Conservation (phyloP, 192 early-diverging fungal genomes). For the Coemansia sp. region DNA sequence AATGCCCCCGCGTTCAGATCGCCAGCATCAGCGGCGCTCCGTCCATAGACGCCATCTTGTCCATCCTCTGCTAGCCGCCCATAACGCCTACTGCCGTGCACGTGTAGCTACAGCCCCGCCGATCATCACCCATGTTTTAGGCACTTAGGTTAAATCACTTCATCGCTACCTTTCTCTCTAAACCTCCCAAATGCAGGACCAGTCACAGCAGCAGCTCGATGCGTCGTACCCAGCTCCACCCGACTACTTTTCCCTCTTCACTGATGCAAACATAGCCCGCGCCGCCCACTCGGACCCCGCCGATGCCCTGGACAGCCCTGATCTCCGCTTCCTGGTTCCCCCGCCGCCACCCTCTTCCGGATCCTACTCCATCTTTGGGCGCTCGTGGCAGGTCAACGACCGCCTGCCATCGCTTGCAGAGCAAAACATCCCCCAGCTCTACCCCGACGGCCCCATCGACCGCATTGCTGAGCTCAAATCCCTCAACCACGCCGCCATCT, state of each 20-base stretch:
- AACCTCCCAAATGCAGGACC: constrained; percentile 20
- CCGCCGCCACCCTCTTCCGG: constrained; percentile 57
- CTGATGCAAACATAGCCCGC: constrained; percentile 58
- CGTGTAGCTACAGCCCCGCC: not conserved
- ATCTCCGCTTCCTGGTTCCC: constrained; percentile 60
- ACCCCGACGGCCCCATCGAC: constrained; percentile 63
- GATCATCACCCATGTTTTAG: not conserved
- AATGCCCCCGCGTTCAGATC: constrained; percentile 9
- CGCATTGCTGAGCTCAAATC: constrained; percentile 66
- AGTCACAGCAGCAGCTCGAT: constrained; percentile 37
- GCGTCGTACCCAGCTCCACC: constrained; percentile 69
- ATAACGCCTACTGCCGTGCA: not conserved
- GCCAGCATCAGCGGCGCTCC: constrained; percentile 36
- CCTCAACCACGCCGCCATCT: constrained; percentile 61
- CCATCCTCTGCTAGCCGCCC: constrained; percentile 17
- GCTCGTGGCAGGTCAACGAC: constrained; percentile 66
- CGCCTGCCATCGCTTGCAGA: constrained; percentile 60
- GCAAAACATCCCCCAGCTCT: constrained; percentile 66
- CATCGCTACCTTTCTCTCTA: not conserved
- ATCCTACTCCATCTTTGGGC: constrained; percentile 65
- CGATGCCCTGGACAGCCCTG: constrained; percentile 26
- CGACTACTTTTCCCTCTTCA: constrained; percentile 64
- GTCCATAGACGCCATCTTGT: constrained; percentile 18
- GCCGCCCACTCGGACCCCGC: constrained; percentile 4
- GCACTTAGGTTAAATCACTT: not conserved